A percentile compares a stretch with the other conserved stretches of the same genome.
Evolutionary conservation across 345 rosid species (phyloP).

Genomic region (Salix exigua): DNA sequence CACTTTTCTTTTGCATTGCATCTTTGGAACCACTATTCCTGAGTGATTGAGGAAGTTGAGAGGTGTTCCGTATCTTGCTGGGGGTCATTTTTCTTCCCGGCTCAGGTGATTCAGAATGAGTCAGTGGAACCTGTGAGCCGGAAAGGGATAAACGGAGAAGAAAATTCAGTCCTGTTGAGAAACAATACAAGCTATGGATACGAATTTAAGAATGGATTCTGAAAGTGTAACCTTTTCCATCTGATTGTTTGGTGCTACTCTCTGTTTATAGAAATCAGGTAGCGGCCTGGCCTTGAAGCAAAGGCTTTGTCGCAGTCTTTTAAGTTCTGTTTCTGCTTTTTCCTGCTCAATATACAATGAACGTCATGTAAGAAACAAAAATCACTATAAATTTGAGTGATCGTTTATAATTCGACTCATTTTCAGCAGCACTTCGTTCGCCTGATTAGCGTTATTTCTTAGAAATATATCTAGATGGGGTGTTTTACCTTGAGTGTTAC

Average conservation of each 20-base stretch:
- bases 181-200: background rate
- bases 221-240: constrained; percentile 40
- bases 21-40: constrained; percentile 25
- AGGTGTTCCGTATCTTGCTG: constrained; percentile 10
- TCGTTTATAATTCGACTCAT: no score
- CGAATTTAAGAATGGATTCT: no score
- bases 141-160: background rate
- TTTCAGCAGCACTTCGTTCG: no score
- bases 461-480: background rate
- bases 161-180: background rate
- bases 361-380: background rate
- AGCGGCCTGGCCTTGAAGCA: constrained; percentile 95
- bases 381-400: background rate
- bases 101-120: constrained; percentile 25
- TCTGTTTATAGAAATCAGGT: constrained; percentile 76
- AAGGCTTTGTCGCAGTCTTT: constrained; percentile 53
- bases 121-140: constrained; percentile 27
- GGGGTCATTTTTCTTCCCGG: constrained; percentile 19
- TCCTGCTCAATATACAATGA: constrained; percentile 36
- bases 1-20: constrained; percentile 24
- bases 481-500: constrained; percentile 39
- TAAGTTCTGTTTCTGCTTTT: constrained; percentile 63
- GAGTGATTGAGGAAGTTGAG: constrained; percentile 20
- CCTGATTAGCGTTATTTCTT: background rate
- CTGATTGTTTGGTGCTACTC: constrained; percentile 34